Conservation (phyloP, 2,329 filamentous ascomycete species). For the Cordyceps sp. region DNA sequence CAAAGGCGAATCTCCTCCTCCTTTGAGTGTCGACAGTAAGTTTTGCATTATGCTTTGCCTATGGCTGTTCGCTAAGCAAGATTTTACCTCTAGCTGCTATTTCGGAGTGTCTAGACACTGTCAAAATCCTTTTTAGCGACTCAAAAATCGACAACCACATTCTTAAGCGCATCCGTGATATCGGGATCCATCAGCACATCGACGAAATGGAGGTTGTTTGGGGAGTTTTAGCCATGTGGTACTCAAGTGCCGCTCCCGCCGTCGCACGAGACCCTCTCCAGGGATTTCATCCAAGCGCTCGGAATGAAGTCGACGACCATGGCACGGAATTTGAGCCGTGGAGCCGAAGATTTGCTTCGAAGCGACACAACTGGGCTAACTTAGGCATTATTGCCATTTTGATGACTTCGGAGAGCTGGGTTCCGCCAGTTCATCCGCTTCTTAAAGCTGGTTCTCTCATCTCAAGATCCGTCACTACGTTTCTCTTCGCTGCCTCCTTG, state of each 20-base stretch:
- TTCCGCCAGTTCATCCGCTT: slow-evolving; percentile 5
- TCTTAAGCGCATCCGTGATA: slow-evolving; percentile 3
- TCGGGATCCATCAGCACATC: background rate
- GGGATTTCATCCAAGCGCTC: slow-evolving; percentile 3
- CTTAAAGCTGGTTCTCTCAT: slow-evolving; percentile 5
- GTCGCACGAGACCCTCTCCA: slow-evolving; percentile 5
- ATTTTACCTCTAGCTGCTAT: slow-evolving; percentile 4
- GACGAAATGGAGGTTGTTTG: slow-evolving; percentile 4
- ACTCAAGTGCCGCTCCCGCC: slow-evolving; percentile 4
- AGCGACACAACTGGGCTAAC: slow-evolving; percentile 6
- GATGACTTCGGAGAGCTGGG: slow-evolving; percentile 5
- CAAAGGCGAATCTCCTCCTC: slow-evolving; percentile 1
- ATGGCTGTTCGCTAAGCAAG: background rate
- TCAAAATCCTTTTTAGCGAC: slow-evolving; percentile 2
- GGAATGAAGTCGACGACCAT: background rate
- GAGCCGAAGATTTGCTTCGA: slow-evolving; percentile 3
- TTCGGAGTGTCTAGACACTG: slow-evolving; percentile 1
- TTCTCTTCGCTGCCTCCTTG: slow-evolving; percentile 8
- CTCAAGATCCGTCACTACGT: slow-evolving; percentile 5
- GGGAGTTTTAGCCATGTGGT: slow-evolving; percentile 7
- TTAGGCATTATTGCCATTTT: slow-evolving; percentile 11
- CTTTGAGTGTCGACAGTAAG: background rate
- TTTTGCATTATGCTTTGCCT: background rate
- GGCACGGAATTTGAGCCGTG: slow-evolving; percentile 1
- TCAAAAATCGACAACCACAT: slow-evolving; percentile 4